phyloP scores from a whole-genome alignment of 116 monocot genomes.

The Zostera marina region DNA sequence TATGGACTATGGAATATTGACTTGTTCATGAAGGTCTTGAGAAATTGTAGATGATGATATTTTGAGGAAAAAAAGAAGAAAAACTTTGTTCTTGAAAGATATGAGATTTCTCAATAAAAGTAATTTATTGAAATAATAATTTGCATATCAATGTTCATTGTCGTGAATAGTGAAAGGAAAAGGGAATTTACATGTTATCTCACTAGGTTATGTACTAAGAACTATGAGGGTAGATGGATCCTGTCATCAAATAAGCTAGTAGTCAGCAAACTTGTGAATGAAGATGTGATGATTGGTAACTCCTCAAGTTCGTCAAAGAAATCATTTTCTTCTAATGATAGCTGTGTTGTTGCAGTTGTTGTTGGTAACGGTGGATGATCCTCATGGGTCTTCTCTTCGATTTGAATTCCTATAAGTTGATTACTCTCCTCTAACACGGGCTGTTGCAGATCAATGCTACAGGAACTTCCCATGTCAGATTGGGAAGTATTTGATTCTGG shows the following conservation, averaged over 20 bases:
- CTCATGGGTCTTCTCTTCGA: not conserved
- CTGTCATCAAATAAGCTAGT: slow-evolving; percentile 34
- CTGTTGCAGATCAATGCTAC: not conserved
- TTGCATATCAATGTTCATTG: not conserved
- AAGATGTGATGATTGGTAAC: slow-evolving; percentile 27
- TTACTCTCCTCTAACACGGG: not conserved
- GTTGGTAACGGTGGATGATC: not conserved
- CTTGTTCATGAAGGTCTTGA: not conserved
- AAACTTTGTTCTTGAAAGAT: not conserved
- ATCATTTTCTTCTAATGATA: slow-evolving; percentile 16
- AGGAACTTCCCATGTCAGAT: not conserved
- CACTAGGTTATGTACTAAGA: not conserved
- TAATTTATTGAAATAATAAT: not conserved
- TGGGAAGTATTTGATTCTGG: not conserved
- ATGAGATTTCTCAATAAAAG: not conserved
- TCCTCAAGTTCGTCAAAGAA: slow-evolving; percentile 69
- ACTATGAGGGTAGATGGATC: slow-evolving; percentile 9
- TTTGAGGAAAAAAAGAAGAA: not conserved
- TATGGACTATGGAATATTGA: not conserved
- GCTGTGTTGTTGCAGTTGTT: not conserved
- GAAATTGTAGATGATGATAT: not conserved
- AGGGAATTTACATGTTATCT: not conserved
- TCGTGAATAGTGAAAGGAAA: too few relatives aligned
- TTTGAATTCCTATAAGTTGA: not conserved
- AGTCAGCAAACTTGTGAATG: slow-evolving; percentile 22